Conservation (phyloP, 306 rosid genomes). For the Prunus campanulata region DNA sequence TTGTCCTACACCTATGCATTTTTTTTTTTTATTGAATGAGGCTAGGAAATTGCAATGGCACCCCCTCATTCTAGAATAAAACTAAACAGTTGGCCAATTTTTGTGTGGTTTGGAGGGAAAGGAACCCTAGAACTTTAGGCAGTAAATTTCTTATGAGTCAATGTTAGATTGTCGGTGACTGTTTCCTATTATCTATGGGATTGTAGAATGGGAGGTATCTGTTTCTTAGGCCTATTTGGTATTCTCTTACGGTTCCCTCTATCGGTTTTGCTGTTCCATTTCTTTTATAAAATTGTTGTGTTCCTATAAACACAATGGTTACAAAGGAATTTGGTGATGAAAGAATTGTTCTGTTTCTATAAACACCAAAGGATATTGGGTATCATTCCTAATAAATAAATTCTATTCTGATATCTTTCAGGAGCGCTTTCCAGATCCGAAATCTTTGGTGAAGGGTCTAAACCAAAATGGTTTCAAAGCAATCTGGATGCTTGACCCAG, state of each 20-base stretch:
- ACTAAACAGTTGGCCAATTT: neutral
- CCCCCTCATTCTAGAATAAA: neutral
- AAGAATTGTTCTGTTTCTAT: slow-evolving; percentile 27
- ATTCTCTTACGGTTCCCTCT: neutral
- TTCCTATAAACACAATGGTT: neutral
- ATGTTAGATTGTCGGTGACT: neutral
- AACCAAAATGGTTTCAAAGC: slow-evolving; percentile 77
- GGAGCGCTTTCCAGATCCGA: slow-evolving; percentile 75
- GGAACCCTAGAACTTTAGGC: neutral
- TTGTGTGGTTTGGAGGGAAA: neutral
- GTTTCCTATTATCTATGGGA: too few species aligned
- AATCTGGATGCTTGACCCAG: slow-evolving; percentile 96
- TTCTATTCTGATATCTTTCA: slow-evolving; percentile 37
- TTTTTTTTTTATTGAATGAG: neutral
- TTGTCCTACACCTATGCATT: neutral
- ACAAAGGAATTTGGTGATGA: slow-evolving; percentile 13
- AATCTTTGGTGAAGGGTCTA: slow-evolving; percentile 58
- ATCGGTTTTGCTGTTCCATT: neutral
- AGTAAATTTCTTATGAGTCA: neutral
- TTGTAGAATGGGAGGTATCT: neutral
- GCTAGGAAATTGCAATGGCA: neutral
- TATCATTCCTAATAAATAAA: slow-evolving; percentile 14
- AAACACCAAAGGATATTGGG: neutral
- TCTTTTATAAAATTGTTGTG: neutral
- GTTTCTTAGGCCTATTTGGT: neutral